These are phyloP conservation scores for Periconia sp. DNA, from an alignment of 2,329 filamentous ascomycete genomes.

Conservation along the genomic window DNA sequence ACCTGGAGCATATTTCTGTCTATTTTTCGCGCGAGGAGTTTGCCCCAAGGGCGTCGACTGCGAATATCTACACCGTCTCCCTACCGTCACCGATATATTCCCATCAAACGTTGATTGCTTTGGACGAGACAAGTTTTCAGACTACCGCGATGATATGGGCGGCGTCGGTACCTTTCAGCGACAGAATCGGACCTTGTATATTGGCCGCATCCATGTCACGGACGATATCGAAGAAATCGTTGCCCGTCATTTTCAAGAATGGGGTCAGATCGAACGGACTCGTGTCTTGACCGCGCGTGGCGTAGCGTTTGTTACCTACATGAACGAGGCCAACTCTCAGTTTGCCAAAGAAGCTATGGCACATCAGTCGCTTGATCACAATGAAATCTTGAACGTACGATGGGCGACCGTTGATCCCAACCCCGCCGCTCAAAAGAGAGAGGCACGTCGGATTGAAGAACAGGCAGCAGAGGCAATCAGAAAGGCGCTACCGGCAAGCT, in stretches of 20 bases:
- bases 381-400: conserved; percentile 89
- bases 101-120: conserved; percentile 96
- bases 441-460: conserved; percentile 86
- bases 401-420: conserved; percentile 98
- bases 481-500: conserved; percentile 82
- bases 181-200: conserved; percentile 90
- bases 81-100: conserved; percentile 83
- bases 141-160: conserved; percentile 97
- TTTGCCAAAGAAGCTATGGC: conserved; percentile 81
- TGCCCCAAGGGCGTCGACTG: conserved; percentile 90
- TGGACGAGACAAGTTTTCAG: conserved; percentile 85
- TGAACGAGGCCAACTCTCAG: conserved; percentile 65
- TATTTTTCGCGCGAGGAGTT: conserved; percentile 82
- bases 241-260: conserved; percentile 92
- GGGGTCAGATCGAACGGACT: conserved; percentile 87
- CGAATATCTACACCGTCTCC: conserved; percentile 88
- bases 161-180: conserved; percentile 93
- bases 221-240: conserved; percentile 98
- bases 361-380: conserved; percentile 87
- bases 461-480: conserved; percentile 94
- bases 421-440: conserved; percentile 88
- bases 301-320: conserved; percentile 93
- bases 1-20: conserved; percentile 79
- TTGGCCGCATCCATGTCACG: conserved; percentile 90
- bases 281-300: conserved; percentile 86